Evolutionary conservation across 2,329 filamentous ascomycete species (phyloP), one percentile per base, ranked within the genome.

Genomic region (Colletotrichum sp.): DNA sequence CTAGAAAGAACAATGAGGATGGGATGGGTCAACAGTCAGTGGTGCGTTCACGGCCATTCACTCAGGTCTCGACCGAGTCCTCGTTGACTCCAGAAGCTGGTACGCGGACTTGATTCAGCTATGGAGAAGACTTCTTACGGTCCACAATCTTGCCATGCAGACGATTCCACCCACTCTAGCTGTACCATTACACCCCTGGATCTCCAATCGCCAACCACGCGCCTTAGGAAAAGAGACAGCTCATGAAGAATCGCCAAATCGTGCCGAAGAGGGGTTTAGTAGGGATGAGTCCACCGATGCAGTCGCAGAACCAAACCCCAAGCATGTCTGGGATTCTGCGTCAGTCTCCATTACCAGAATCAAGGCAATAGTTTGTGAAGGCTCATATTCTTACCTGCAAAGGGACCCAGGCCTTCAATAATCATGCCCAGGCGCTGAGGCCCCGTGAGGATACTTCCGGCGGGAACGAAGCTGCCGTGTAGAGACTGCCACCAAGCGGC

Each of bases 261-360:
- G n/a, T 21, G n/a, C n/a, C 0, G n/a, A 21, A 0, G 43, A 52
- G 43, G 6, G 0, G 6, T 2, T 2, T 52, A n/a, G 18, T 48
- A 21, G 43, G 10, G 18, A 48, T 0, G n/a, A n/a, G 0, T 43
- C 3, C 38, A 1, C 38, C 1, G 38, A 43, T 43, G 9, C 38
- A 12, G 38, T 2, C 38, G 38, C 3, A 43, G 38, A 43, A n/a
- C 38, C 18, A 43, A 43, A 43, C 38, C 9, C 38, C 38, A n/a
- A 43, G 38, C 38, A 43, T 43, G 18, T n/a, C 38, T 43, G 5
- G 18, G 18, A 0, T 43, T 6, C 18, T 43, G 18, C 5, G 18
- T 43, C 38, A 43, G 38, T 43, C 0, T 61, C 15, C 21, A 13
- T 18, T 0, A 12, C 16, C 18, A 13, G 1, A 0, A 13, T 18